A percentile compares a stretch with the other conserved stretches of the same genome.
Conservation (phyloP, 2,329 filamentous ascomycete species). For the Pyrenochaeta sp. region DNA sequence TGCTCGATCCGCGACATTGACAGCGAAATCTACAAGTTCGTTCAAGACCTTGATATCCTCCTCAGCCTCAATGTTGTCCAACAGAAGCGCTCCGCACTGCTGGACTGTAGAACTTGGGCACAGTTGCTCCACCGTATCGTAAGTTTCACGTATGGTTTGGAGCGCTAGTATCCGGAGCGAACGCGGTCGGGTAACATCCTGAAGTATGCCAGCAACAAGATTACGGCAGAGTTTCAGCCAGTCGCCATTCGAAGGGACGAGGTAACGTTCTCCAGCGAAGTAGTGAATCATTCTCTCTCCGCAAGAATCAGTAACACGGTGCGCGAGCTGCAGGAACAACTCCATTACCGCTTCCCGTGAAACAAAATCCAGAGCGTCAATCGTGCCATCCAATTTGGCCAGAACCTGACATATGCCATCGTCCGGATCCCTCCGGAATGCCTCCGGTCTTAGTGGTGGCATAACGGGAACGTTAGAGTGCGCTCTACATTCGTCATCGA, state of each 20-base stretch:
- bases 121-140: slow-evolving; percentile 62
- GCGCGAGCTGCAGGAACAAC: slow-evolving; percentile 70
- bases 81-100: slow-evolving; percentile 67
- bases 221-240: slow-evolving; percentile 72
- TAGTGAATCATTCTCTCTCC: slow-evolving; percentile 72
- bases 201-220: slow-evolving; percentile 70
- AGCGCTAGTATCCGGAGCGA: slow-evolving; percentile 70
- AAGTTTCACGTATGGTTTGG: slow-evolving; percentile 63
- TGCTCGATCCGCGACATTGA: slow-evolving; percentile 69
- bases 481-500: slow-evolving; percentile 23
- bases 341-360: slow-evolving; percentile 72
- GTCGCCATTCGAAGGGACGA: slow-evolving; percentile 73
- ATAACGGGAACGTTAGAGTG: slow-evolving; percentile 16
- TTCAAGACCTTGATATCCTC: slow-evolving; percentile 71
- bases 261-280: slow-evolving; percentile 73
- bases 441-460: slow-evolving; percentile 10
- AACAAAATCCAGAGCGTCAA: slow-evolving; percentile 59
- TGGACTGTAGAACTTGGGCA: slow-evolving; percentile 66
- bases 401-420: slow-evolving; percentile 40
- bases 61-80: slow-evolving; percentile 69
- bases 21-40: slow-evolving; percentile 70
- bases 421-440: slow-evolving; percentile 25
- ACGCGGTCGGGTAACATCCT: slow-evolving; percentile 67
- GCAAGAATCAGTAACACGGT: slow-evolving; percentile 70
- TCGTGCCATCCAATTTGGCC: slow-evolving; percentile 38